phyloP scores from a whole-genome alignment of 768 basidiomycete species.

The Terana coerulea region DNA sequence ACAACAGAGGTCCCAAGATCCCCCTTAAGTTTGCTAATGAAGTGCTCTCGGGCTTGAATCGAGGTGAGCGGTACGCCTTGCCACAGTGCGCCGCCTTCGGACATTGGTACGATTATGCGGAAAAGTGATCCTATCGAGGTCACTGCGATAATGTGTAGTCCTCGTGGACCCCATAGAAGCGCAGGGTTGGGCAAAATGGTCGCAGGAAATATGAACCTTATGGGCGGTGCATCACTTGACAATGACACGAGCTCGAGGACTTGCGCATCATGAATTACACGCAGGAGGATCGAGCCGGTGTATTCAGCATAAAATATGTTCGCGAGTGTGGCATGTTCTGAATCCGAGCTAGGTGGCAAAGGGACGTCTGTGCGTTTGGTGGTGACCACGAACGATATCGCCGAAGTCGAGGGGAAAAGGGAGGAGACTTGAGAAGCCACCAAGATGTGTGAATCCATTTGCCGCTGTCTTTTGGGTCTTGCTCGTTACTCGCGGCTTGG shows the following conservation, averaged over 20 bases:
- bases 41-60: slow-evolving; percentile 66
- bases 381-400: slow-evolving; percentile 49
- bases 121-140: slow-evolving; percentile 70
- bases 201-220: slow-evolving; percentile 78
- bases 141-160: slow-evolving; percentile 69
- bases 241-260: slow-evolving; percentile 79
- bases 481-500: too few species aligned
- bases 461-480: too few species aligned
- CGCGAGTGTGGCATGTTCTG: slow-evolving; percentile 72
- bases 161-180: slow-evolving; percentile 40
- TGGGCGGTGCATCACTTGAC: slow-evolving; percentile 56
- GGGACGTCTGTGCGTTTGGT: slow-evolving; percentile 56
- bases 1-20: slow-evolving; percentile 25
- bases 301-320: slow-evolving; percentile 50
- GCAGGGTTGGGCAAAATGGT: slow-evolving; percentile 61
- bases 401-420: slow-evolving; percentile 49
- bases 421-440: slow-evolving; percentile 46
- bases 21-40: slow-evolving; percentile 36
- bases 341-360: slow-evolving; percentile 34
- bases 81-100: slow-evolving; percentile 54
- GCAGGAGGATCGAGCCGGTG: slow-evolving; percentile 66
- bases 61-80: slow-evolving; percentile 39
- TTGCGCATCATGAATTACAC: slow-evolving; percentile 69
- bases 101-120: slow-evolving; percentile 63
- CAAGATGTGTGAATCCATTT: slow-evolving; percentile 23